phyloP scores from a whole-genome alignment of 2,329 filamentous ascomycete species.

The Phialemoniopsis sp. region DNA sequence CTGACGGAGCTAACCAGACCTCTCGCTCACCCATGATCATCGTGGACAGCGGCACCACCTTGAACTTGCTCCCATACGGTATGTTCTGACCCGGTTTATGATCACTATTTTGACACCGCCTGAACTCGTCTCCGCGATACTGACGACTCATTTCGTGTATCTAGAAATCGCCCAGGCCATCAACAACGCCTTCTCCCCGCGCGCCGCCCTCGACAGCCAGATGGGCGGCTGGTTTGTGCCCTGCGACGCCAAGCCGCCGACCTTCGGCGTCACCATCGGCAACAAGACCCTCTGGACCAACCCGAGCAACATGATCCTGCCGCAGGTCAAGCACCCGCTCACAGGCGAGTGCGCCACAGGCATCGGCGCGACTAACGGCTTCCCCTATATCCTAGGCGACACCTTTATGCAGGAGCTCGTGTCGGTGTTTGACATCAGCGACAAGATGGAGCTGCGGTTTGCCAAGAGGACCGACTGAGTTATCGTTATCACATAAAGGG shows the following conservation, averaged over 20 bases:
- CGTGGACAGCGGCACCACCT: constrained; percentile 25
- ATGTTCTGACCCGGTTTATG: too few relatives aligned
- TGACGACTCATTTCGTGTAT: background rate
- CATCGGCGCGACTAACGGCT: constrained; percentile 7
- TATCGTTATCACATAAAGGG: background rate
- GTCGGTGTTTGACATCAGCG: constrained; percentile 20
- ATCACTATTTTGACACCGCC: too few relatives aligned
- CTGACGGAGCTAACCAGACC: constrained; percentile 4
- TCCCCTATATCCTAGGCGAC: constrained; percentile 16
- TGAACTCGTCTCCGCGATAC: too few relatives aligned
- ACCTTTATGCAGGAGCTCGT: constrained; percentile 16
- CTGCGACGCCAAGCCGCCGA: constrained; percentile 21
- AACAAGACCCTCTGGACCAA: constrained; percentile 21
- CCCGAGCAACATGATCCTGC: constrained; percentile 23
- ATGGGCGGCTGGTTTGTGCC: constrained; percentile 16
- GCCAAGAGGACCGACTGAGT: constrained; percentile 12
- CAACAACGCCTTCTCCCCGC: constrained; percentile 19
- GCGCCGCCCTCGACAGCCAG: constrained; percentile 11
- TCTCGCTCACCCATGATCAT: constrained; percentile 16
- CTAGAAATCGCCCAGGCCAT: constrained; percentile 19
- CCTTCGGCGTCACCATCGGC: constrained; percentile 21
- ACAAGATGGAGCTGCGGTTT: constrained; percentile 24
- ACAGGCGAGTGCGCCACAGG: constrained; percentile 19
- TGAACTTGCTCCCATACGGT: constrained; percentile 21
- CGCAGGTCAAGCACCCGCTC: constrained; percentile 15